Evolutionary conservation across 441 rosid genomes (phyloP).

Genomic region (Erysimum pusillum): DNA sequence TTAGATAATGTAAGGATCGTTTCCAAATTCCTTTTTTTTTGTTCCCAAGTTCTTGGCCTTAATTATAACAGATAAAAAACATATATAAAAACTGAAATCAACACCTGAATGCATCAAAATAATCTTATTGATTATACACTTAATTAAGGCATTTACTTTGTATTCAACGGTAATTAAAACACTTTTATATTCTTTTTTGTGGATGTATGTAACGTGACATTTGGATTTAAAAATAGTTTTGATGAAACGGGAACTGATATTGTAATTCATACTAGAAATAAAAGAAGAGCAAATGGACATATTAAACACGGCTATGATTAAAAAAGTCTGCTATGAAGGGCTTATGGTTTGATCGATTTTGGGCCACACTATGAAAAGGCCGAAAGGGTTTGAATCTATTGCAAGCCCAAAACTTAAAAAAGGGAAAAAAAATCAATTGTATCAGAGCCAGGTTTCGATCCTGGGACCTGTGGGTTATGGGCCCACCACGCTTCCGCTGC

Average conservation of each 20-base stretch:
- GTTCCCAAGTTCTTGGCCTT: background rate
- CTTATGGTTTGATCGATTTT: background rate
- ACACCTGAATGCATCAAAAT: no score
- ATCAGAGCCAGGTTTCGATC: conserved; percentile 97
- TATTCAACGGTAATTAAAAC: background rate
- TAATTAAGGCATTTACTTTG: background rate
- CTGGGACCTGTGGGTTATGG: conserved; percentile 97
- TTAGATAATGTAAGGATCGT: no score
- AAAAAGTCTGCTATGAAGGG: background rate
- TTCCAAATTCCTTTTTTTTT: no score
- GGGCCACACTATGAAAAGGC: background rate
- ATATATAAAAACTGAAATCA: background rate
- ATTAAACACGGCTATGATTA: background rate
- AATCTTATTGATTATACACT: background rate
- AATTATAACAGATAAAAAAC: background rate
- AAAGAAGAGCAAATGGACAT: background rate
- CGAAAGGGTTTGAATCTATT: background rate
- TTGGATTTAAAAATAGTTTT: no score
- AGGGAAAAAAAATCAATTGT: background rate
- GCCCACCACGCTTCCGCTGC: conserved; percentile 99
- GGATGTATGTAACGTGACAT: background rate
- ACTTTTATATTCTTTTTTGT: no score
- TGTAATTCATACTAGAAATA: no score
- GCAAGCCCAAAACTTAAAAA: background rate
- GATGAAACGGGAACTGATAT: no score